phyloP scores from a whole-genome alignment of 805 yeast genomes.

The Pichia manshurica region DNA sequence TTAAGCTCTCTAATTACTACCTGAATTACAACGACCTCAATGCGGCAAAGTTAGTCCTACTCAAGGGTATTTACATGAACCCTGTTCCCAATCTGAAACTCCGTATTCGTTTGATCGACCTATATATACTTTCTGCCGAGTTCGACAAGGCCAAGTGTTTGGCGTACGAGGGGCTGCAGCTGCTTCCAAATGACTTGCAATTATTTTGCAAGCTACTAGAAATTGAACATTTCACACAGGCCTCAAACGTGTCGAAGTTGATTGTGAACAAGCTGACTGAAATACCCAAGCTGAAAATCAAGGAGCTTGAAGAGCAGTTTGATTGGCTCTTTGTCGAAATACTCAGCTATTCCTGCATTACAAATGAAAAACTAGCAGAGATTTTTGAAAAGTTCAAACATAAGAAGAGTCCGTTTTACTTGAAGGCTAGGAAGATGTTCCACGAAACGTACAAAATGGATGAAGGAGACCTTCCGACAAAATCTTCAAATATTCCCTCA shows the following conservation, averaged over 20 bases:
- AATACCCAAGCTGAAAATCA: not conserved
- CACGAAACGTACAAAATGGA: conserved; percentile 15
- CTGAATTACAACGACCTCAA: conserved; percentile 28
- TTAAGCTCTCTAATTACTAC: conserved; percentile 42
- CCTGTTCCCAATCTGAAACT: conserved; percentile 28
- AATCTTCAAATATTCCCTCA: not conserved
- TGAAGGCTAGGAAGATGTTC: conserved; percentile 24
- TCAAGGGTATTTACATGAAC: conserved; percentile 31
- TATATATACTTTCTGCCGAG: conserved; percentile 37
- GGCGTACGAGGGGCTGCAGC: conserved; percentile 19
- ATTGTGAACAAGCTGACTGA: conserved; percentile 7
- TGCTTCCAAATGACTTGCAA: conserved; percentile 32
- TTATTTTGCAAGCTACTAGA: conserved; percentile 38
- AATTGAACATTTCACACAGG: conserved; percentile 30
- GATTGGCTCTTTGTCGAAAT: conserved; percentile 35
- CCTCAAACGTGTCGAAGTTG: conserved; percentile 18
- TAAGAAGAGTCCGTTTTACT: conserved; percentile 19
- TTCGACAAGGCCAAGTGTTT: conserved; percentile 35
- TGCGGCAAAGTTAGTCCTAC: conserved; percentile 36
- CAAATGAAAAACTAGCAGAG: conserved; percentile 15
- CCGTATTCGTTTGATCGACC: conserved; percentile 38
- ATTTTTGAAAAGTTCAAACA: conserved; percentile 24
- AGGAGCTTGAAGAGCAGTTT: conserved; percentile 25
- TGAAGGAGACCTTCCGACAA: not conserved
- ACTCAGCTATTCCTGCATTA: conserved; percentile 23